Evolutionary conservation across 306 rosid species (phyloP), one percentile per base, ranked within the genome.

Genomic region (Pyrus betulifolia): DNA sequence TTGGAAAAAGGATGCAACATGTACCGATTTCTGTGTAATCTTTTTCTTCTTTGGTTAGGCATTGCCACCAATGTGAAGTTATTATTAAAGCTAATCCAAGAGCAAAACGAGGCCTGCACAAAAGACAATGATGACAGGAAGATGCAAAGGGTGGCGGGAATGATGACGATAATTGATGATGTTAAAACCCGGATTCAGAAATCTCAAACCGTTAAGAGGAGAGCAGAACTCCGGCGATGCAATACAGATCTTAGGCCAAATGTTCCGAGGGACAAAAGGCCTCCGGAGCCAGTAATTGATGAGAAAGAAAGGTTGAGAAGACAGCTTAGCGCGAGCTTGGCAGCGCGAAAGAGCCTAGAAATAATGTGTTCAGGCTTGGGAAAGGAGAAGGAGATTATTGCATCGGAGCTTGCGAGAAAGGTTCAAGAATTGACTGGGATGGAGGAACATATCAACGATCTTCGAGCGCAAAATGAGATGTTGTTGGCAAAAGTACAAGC

Each of bases 311-410:
- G 40, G 82, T 80, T 92, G 12, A 82, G 87, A 82, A 89, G 81
- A 70, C 91, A 93, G 85, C 96, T 95, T 14, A 85, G 80, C 6
- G 86, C 96, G 3, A 90, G 97, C 83, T 71, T 89, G 76, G 84
- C 88, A 7, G 92, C 96, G 0, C 75, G 92, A 15, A 91, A 88
- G 78, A 95, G 96, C 89, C 93, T 95, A 21, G 96, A 95, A 76
- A 87, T 89, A 42, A 78, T 95, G 93, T 95, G 99, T 71, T 82
- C 93, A 0, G 91, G 99, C 81, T 81, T 95, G 86, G 99, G 99
- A 68, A 95, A 91, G 76, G 99, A 95, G 86, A 92, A 91, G 69
- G 92, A 92, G 72, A 95, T 95, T n/a, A 95, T 95, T 79, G 97
- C 97, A 19, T 54, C 87, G 18, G 99, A 95, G 79, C 93, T 92